phyloP scores from a whole-genome alignment of 2,329 filamentous ascomycete species.

The Cladosporium sp. region DNA sequence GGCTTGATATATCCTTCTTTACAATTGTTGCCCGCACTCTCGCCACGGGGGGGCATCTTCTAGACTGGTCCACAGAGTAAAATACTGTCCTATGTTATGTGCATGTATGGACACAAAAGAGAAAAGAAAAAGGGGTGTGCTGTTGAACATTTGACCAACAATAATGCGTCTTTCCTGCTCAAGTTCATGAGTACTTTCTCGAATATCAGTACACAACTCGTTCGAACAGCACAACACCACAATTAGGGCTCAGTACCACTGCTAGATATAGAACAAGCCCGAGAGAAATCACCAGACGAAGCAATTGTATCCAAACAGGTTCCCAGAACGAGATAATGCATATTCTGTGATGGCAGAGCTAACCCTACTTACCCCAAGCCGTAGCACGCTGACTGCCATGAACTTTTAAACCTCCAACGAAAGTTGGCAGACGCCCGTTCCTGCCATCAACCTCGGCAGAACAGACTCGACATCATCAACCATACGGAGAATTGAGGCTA shows the following conservation, averaged over 20 bases:
- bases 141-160: background rate
- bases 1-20: background rate
- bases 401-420: background rate
- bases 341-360: background rate
- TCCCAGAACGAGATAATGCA: background rate
- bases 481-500: background rate
- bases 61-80: background rate
- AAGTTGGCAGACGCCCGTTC: background rate
- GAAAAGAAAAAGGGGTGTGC: no score
- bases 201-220: background rate
- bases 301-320: no score
- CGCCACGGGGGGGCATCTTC: background rate
- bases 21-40: background rate
- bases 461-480: background rate
- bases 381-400: background rate
- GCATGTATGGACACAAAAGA: no score
- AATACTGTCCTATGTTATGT: background rate
- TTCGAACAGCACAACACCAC: background rate
- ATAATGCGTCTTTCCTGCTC: background rate
- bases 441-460: background rate
- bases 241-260: background rate
- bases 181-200: background rate
- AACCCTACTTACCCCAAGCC: slow-evolving; percentile 1
- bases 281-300: no score
- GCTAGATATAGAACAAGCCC: background rate